Evolutionary conservation across 805 yeast species (phyloP).

Genomic region (Kluyveromyces lactis): DNA sequence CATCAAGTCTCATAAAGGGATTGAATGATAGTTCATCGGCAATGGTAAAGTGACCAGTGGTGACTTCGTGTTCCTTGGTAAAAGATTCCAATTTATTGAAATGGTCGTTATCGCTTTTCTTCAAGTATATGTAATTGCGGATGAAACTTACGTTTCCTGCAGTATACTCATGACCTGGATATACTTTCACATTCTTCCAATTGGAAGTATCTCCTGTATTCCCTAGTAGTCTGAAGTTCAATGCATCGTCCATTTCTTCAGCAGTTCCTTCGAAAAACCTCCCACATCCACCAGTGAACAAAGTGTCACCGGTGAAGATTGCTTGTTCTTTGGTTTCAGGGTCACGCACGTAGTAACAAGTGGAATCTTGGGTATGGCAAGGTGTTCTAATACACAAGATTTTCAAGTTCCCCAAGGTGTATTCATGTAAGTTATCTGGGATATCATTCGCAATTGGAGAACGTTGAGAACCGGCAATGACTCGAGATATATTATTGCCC

Average conservation of each 20-base stretch:
- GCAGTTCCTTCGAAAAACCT: conserved; percentile 91
- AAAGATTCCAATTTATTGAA: conserved; percentile 46
- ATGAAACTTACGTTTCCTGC: conserved; percentile 73
- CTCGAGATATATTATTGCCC: conserved; percentile 41
- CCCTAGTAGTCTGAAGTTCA: conserved; percentile 59
- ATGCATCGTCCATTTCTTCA: conserved; percentile 64
- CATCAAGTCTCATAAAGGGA: conserved; percentile 80
- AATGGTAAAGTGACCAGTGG: conserved; percentile 84
- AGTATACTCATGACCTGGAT: conserved; percentile 97
- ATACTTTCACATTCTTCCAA: conserved; percentile 48
- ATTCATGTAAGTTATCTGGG: conserved; percentile 56
- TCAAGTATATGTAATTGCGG: conserved; percentile 46
- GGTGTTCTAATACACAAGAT: conserved; percentile 89
- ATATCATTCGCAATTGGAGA: conserved; percentile 60
- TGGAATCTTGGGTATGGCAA: conserved; percentile 95
- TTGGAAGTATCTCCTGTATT: conserved; percentile 31
- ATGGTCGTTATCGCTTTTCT: conserved; percentile 33
- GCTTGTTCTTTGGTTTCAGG: conserved; percentile 51
- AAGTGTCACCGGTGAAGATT: conserved; percentile 92
- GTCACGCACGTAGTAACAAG: conserved; percentile 76
- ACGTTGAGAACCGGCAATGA: conserved; percentile 64
- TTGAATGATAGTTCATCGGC: conserved; percentile 74
- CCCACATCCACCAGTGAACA: conserved; percentile 93
- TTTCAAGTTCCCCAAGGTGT: conserved; percentile 34
- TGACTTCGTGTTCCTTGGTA: conserved; percentile 47